Evolutionary conservation across 164 flowering plant species (phyloP).

Genomic region (Pachysandra terminalis): DNA sequence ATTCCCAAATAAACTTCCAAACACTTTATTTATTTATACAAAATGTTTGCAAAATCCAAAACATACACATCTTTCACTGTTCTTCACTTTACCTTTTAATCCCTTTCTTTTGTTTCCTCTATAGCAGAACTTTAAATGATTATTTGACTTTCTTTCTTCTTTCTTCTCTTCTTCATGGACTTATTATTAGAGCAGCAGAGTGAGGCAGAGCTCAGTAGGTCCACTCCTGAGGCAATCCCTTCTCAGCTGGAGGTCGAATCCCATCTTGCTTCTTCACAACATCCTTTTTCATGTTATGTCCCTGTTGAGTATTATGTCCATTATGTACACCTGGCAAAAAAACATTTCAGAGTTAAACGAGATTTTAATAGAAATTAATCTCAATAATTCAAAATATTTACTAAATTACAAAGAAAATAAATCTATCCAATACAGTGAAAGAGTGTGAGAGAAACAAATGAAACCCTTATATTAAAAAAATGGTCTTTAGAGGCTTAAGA

Average conservation of each 20-base stretch:
- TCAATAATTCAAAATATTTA: too few species aligned
- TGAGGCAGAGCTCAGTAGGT: conserved; percentile 25
- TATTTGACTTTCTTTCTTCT: not conserved
- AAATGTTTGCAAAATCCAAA: not conserved
- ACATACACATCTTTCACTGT: not conserved
- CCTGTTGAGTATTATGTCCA: conserved; percentile 9
- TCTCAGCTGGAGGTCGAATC: conserved; percentile 26
- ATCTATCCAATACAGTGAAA: too few species aligned
- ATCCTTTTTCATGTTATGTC: conserved; percentile 9
- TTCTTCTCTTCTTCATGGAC: not conserved
- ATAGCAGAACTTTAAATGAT: not conserved
- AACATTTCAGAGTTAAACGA: not conserved
- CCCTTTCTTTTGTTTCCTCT: not conserved
- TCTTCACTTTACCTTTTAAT: not conserved
- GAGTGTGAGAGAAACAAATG: too few species aligned
- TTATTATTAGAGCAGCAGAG: not conserved
- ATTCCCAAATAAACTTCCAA: not conserved
- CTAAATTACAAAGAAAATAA: not conserved
- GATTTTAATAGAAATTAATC: not conserved
- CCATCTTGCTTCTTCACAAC: conserved; percentile 19
- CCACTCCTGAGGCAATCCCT: conserved; percentile 40
- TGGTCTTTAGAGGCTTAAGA: too few species aligned
- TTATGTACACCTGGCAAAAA: conserved; percentile 13
- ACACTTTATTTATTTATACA: conserved; percentile 1
- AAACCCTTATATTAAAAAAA: too few species aligned